A percentile compares a stretch with the other conserved stretches of the same genome.
These are phyloP conservation scores for Annona cherimola DNA, from an alignment of 164 flowering plant species.

Conservation along the genomic window DNA sequence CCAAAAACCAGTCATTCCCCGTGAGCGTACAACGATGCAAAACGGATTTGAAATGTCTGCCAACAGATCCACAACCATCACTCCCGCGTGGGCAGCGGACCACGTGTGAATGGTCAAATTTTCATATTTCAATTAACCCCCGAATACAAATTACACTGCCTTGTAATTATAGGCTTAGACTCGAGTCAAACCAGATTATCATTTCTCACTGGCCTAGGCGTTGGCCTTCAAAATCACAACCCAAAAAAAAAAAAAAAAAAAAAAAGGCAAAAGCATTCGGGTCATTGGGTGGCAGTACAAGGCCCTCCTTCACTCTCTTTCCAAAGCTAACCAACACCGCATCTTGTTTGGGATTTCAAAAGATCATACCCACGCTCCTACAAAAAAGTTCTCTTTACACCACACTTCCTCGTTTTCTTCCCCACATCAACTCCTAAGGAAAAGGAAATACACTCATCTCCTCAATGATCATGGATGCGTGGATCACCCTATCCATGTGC, in stretches of 20 bases:
- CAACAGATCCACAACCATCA: neutral
- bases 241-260: neutral
- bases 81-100: neutral
- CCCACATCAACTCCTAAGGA: slow-evolving; percentile 16
- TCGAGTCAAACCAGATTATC: slow-evolving; percentile 19
- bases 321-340: slow-evolving; percentile 43
- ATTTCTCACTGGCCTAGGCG: too few relatives aligned
- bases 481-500: neutral
- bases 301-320: slow-evolving; percentile 21
- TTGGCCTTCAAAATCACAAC: slow-evolving; percentile 10
- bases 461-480: slow-evolving; percentile 4
- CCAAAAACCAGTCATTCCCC: neutral
- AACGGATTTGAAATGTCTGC: neutral
- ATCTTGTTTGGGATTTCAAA: slow-evolving; percentile 46
- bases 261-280: too few relatives aligned
- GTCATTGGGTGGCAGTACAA: neutral
- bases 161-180: neutral
- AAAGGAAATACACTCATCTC: neutral
- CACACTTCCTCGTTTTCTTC: slow-evolving; percentile 8
- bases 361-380: slow-evolving; percentile 21
- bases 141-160: too few relatives aligned
- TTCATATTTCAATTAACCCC: too few relatives aligned
- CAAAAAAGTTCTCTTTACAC: slow-evolving; percentile 32
- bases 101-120: neutral
- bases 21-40: neutral